These are phyloP conservation scores for Tricholoma terreum DNA, from an alignment of 768 basidiomycete genomes.

Conservation along the genomic window DNA sequence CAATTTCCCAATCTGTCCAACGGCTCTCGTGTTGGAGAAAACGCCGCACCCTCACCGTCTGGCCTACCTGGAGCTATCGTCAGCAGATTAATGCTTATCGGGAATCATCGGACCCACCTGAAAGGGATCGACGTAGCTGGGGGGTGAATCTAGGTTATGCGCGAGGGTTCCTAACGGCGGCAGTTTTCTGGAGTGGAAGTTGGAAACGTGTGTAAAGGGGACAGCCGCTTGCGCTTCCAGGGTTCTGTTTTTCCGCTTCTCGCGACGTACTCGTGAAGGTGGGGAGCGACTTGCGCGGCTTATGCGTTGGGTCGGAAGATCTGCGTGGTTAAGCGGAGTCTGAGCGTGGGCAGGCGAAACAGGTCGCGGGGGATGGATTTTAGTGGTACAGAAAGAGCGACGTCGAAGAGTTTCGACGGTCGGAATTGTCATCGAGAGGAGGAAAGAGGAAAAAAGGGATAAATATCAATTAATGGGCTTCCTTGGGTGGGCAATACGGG, in stretches of 20 bases:
- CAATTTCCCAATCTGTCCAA: neutral
- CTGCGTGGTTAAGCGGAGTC: neutral
- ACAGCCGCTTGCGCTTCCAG: no score
- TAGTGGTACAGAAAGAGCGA: neutral
- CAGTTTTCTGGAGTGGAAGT: neutral
- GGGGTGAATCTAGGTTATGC: neutral
- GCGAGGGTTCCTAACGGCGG: neutral
- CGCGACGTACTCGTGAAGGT: neutral
- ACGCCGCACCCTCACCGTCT: neutral
- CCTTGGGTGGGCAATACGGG: neutral
- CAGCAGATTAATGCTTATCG: neutral
- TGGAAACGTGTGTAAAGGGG: neutral
- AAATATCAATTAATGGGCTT: neutral
- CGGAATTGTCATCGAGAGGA: neutral
- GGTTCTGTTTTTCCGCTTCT: neutral
- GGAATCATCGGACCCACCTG: neutral
- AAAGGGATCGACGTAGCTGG: neutral
- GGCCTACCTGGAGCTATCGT: neutral
- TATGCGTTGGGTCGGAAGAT: constrained; percentile 1
- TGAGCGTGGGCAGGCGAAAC: neutral
- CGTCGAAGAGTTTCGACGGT: neutral
- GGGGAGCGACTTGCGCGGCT: neutral
- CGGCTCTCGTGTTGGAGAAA: neutral
- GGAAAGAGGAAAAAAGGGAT: neutral
- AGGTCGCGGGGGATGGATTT: neutral